phyloP scores from a whole-genome alignment of 179 eudicot species.

The Camellia oleifera region DNA sequence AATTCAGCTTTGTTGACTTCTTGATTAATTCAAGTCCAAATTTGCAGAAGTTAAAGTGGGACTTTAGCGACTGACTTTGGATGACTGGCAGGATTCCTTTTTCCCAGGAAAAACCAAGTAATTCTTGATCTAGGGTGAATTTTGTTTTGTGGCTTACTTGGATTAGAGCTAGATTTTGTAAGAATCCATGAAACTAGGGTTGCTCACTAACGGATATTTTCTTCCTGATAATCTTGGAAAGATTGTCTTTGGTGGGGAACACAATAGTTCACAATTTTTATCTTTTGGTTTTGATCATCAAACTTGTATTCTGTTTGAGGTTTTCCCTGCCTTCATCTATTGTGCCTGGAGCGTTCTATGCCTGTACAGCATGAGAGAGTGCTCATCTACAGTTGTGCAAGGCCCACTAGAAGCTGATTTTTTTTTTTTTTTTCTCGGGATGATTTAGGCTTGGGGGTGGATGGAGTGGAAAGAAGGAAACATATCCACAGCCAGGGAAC shows the following conservation, averaged over 20 bases:
- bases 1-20: not conserved
- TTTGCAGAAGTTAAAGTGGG: not conserved
- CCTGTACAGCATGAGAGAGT: not conserved
- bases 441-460: constrained; percentile 95
- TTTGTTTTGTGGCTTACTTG: not conserved
- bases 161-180: no score
- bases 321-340: not conserved
- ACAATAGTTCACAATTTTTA: no score
- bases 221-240: not conserved
- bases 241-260: no score
- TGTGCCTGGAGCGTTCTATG: not conserved
- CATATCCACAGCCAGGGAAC: constrained; percentile 67
- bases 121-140: not conserved
- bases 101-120: not conserved
- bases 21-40: constrained; percentile 5
- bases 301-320: not conserved
- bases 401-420: constrained; percentile 6
- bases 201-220: not conserved
- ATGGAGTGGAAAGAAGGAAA: constrained; percentile 99
- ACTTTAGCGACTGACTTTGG: no score
- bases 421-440: not conserved
- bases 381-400: not conserved
- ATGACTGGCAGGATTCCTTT: no score
- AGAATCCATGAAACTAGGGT: not conserved
- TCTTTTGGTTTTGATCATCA: not conserved